Base-by-base conservation (phyloP, 345 rosid species). In the Cardamine chenopodiifolia region DNA sequence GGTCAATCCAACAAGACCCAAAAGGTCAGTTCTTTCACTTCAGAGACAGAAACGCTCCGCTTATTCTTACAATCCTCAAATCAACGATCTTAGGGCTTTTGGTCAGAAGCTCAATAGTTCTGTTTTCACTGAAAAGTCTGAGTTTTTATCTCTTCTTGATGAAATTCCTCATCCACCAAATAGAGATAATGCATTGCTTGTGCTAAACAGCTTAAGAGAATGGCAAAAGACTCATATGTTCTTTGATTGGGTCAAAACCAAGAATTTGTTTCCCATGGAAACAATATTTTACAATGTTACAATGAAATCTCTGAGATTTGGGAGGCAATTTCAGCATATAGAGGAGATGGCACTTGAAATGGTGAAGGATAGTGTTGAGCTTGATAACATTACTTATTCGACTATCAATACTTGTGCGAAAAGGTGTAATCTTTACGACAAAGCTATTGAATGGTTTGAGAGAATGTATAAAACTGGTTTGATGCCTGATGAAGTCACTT, bases 401-500 rank as follows among this genome's bases (percentile, higher is more conserved):
- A 94, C 98, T 13, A 94, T 94, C 60, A 94, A 91, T 50, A 83
- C 93, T 66, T 84, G 96, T 76, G 98, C 98, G 6, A 94, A 87
- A 59, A 86, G 88, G 73, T 89, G 97, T 64, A 81, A 77, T 48
- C 82, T 67, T 49, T 91, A 87, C 72, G 80, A 91, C 61, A 87
- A 91, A 75, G 97, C 97, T 20, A 84, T 95, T 53, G 91, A 91
- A 45, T 91, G 97, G 98, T 91, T 91, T 78, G 97, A 90, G 85
- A 83, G 90, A 61, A 90, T 92, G 97, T 92, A 92, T 60, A 90
- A 75, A 78, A 90, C 97, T 3, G 96, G 97, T 54, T 70, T 94
- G 70, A 94, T 90, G 97, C 98, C 97, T 65, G 97, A 91, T 85
- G 97, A 88, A 73, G 93, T 94, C 40, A 94, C 97, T 52, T 94